A percentile compares a stretch with the other conserved stretches of the same genome.
Conservation (phyloP, 2,329 filamentous ascomycete genomes). For the Penicillium verrucosum region DNA sequence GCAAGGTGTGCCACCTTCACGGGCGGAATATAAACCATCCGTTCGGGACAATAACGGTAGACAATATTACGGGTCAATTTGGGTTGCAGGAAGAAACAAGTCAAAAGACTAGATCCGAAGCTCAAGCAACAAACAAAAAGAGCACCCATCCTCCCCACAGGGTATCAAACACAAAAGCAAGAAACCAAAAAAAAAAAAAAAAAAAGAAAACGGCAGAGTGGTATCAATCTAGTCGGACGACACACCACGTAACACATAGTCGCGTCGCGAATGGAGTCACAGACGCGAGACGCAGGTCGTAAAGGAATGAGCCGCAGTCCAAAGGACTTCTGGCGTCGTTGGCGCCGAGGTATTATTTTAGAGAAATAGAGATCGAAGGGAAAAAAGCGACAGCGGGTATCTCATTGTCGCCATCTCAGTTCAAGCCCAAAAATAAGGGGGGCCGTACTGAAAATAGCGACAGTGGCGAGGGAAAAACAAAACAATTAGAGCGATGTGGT, state of each 20-base stretch:
- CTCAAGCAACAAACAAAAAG: slow-evolving; percentile 21
- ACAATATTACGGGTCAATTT: slow-evolving; percentile 28
- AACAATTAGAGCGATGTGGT: slow-evolving; percentile 19
- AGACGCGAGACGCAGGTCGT: slow-evolving; percentile 35
- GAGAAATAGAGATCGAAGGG: slow-evolving; percentile 7
- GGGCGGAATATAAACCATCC: slow-evolving; percentile 15
- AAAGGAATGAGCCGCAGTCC: slow-evolving; percentile 31
- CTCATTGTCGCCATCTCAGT: slow-evolving; percentile 31
- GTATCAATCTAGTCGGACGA: slow-evolving; percentile 29
- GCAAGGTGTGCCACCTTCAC: slow-evolving; percentile 29
- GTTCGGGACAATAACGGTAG: slow-evolving; percentile 21
- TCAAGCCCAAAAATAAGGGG: slow-evolving; percentile 6
- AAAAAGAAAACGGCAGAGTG: slow-evolving; percentile 24
- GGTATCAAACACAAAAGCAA: slow-evolving; percentile 35
- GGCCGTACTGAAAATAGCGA: slow-evolving; percentile 15
- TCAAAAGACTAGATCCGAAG: slow-evolving; percentile 15
- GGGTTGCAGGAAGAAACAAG: slow-evolving; percentile 15
- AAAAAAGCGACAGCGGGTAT: slow-evolving; percentile 28
- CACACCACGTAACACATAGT: slow-evolving; percentile 29
- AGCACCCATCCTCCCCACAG: slow-evolving; percentile 30
- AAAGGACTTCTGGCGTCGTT: slow-evolving; percentile 6
- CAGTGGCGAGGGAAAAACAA: slow-evolving; percentile 31
- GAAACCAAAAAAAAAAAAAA: slow-evolving; percentile 26
- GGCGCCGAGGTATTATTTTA: slow-evolving; percentile 18
- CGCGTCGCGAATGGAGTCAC: slow-evolving; percentile 31